phyloP scores from a whole-genome alignment of 257 asterid species.

The Ballota nigra region DNA sequence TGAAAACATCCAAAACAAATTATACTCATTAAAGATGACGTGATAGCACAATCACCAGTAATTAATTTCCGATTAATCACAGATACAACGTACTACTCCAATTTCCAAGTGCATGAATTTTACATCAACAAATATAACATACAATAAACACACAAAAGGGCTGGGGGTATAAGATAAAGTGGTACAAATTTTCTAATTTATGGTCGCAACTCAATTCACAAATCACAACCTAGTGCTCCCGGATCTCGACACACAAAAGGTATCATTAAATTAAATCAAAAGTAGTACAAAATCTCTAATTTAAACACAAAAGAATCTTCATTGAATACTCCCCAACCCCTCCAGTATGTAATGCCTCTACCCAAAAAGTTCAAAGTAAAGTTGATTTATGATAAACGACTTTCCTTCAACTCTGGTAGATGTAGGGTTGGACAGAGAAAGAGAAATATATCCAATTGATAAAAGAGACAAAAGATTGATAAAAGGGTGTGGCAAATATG shows the following conservation, averaged over 20 bases:
- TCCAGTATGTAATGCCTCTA: neutral
- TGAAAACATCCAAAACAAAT: neutral
- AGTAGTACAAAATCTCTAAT: neutral
- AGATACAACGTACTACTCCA: neutral
- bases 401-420: neutral
- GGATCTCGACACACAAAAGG: constrained; percentile 3
- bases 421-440: neutral
- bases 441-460: neutral
- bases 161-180: too few relatives aligned
- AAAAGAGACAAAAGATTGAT: constrained; percentile 32
- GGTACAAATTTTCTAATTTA: too few relatives aligned
- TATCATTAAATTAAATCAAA: neutral
- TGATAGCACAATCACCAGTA: neutral
- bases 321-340: neutral
- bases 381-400: neutral
- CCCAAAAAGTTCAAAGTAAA: neutral
- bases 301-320: neutral
- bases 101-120: neutral
- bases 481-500: constrained; percentile 32
- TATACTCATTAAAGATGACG: neutral
- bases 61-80: neutral
- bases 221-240: neutral
- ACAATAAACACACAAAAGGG: neutral
- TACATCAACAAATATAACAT: neutral
- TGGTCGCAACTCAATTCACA: neutral